A percentile compares a stretch with the other conserved stretches of the same genome.
Conservation (phyloP, 2,329 filamentous ascomycete species). For the Fusarium siculi region DNA sequence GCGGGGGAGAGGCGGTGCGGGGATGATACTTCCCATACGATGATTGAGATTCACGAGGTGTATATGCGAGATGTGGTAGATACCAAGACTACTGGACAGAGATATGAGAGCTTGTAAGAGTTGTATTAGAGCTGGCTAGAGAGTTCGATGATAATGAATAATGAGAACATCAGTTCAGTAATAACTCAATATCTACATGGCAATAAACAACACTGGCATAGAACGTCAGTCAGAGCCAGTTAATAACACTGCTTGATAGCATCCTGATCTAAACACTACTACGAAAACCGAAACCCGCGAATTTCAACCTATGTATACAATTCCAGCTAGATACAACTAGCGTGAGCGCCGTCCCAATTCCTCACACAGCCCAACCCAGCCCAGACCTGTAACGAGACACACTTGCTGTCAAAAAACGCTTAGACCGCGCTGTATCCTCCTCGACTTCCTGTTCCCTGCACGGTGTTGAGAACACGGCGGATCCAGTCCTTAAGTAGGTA, state of each 20-base stretch:
- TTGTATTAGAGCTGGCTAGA: background rate
- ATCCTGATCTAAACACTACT: conserved; percentile 34
- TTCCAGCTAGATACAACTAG: conserved; percentile 39
- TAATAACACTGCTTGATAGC: conserved; percentile 12
- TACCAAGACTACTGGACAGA: background rate
- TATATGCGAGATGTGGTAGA: background rate
- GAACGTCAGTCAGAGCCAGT: background rate
- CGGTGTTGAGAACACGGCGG: conserved; percentile 80
- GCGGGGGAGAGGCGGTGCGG: conserved; percentile 7
- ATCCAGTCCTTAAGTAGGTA: conserved; percentile 92
- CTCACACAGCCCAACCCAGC: background rate
- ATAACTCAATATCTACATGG: background rate
- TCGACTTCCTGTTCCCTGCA: conserved; percentile 84
- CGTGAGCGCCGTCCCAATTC: conserved; percentile 39
- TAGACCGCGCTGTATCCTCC: conserved; percentile 96
- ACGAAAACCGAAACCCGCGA: conserved; percentile 22
- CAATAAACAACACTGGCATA: background rate
- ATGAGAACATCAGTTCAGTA: background rate
- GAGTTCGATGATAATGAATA: background rate
- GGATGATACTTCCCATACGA: conserved; percentile 33
- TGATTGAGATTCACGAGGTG: background rate
- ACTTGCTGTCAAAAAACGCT: conserved; percentile 28
- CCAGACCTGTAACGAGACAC: conserved; percentile 5
- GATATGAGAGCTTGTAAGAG: background rate
- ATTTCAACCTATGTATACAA: conserved; percentile 42